Base-by-base conservation (phyloP, 1,284 basidiomycete genomes). In the Ustilago bromivora region DNA sequence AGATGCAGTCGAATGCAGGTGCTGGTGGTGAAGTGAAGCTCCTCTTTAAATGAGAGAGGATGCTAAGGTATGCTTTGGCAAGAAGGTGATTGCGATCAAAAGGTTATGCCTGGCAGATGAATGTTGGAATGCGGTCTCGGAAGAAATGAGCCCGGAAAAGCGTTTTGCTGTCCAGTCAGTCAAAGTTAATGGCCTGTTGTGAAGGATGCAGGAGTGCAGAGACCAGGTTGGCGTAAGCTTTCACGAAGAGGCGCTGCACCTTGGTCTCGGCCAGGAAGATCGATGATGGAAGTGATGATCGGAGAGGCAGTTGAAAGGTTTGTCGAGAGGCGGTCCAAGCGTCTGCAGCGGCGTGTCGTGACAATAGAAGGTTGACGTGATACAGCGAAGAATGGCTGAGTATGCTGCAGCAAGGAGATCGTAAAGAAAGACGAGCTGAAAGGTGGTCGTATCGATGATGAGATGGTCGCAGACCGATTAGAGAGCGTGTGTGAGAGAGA, bases 291-390 rank as follows among this genome's bases (percentile, higher is more conserved):
- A n/a, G 56, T 57, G 40, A 57, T 32, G 31, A 32, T 43, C 31
- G 56, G 23, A 28, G 34, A 38, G 38, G 15, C 41, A 15, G 23
- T 57, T 46, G 56, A 57, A 40, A 57, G 56, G 40, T 34, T 28
- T 57, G 28, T 32, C 49, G 56, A 43, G n/a, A 6, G 23, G 51
- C 49, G 59, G 59, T 53, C 59, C 49, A 17, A 61, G 59, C 59
- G 59, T 32, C 41, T 51, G 59, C 58, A 31, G 58, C 23, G 31
- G 12, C 28, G 31, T 11, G 31, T 51, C 31, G 49, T 51, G 28
- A 34, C 15, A 51, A 28, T 31, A 32, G 31, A 32, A 51, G 31
- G 28, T 31, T 51, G 49, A 4, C 5, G 52, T 19, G 52, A 54
- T 54, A 19, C 52, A 54, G n/a, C 23, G 8, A 19, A 47, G 31